Evolutionary conservation across 148 eudicot genomes (phyloP), one percentile per base, ranked within the genome.

Genomic region (Fagopyrum homotropicum): DNA sequence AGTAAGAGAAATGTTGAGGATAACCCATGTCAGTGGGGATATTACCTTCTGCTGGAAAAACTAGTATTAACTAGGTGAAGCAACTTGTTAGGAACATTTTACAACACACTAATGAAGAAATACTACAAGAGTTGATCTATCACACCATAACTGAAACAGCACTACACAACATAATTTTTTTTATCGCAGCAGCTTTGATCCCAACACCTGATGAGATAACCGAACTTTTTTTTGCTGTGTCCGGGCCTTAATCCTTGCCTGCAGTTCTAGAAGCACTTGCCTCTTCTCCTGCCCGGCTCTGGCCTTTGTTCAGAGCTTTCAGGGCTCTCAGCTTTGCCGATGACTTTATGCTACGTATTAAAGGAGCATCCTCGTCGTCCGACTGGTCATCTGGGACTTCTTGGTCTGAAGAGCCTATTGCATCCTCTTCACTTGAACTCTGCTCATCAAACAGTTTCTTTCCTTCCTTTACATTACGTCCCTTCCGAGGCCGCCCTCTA

Each of bases 381-480:
- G 85, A 83, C 72, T 84, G 85, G 66, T 88, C 97, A 76, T 82
- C 89, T 40, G 82, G 85, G 75, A 85, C 91, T 78, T 90, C 93
- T 40, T 85, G 92, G 73, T 93, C 98, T 49, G 96, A 92, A 69
- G 76, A 85, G 77, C 96, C 87, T 64, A 92, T 86, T 73, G 81
- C 79, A 76, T 96, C 99, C 75, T 89, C 93, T 66, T 91, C 99
- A 78, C 99, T 90, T 29, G 99, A 90, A 82, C 83, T 84, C 19
- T 88, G 86, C 84, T 87, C 98, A 64, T 89, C 90, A 78, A 92
- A 96, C 69, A 96, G 88, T 72, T 93, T 90, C 82, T 90, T 96
- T 61, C 98, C 98, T 74, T 75, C 88, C n/a, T 19, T 66, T 16
- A 90, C 45, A 70, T 82, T 85, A 35, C 54, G 89, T 60, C 81